Percentiles rank a stretch among this genome's conserved stretches.
These are phyloP conservation scores for Petunia hybrid DNA, from an alignment of 305 asterid genomes.

Conservation along the genomic window DNA sequence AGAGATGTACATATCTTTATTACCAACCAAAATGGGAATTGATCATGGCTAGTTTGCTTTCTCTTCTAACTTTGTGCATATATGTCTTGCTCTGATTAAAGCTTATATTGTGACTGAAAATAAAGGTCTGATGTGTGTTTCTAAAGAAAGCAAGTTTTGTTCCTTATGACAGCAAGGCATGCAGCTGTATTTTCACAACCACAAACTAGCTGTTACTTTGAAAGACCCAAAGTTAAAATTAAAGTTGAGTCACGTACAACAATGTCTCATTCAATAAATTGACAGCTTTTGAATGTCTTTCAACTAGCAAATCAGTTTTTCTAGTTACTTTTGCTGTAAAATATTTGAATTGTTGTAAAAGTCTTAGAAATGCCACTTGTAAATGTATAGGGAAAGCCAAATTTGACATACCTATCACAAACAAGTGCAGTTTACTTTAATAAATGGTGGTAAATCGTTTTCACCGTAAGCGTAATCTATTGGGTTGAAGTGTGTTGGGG, in stretches of 20 bases:
- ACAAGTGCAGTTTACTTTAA: not conserved
- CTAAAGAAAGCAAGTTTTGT: not conserved
- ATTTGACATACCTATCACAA: not conserved
- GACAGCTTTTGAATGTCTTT: not conserved
- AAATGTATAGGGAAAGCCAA: not conserved
- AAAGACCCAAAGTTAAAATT: not conserved
- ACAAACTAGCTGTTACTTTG: not conserved
- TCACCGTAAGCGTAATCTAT: not conserved
- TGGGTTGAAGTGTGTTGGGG: no score
- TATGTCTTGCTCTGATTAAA: slow-evolving; percentile 18
- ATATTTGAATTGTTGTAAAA: not conserved
- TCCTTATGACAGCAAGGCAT: slow-evolving; percentile 18
- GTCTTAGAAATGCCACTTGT: not conserved
- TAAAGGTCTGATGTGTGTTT: slow-evolving; percentile 23
- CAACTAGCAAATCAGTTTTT: not conserved
- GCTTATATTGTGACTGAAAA: not conserved
- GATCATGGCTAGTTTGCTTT: not conserved
- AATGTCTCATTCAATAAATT: not conserved
- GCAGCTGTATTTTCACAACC: not conserved
- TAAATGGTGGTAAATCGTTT: not conserved
- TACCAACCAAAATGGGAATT: slow-evolving; percentile 18
- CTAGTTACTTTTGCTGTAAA: not conserved
- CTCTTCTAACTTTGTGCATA: not conserved
- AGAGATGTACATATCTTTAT: not conserved
- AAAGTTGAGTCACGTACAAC: not conserved